Conservation (phyloP, 2,329 filamentous ascomycete genomes). For the Aspergillus puulaauensis region DNA sequence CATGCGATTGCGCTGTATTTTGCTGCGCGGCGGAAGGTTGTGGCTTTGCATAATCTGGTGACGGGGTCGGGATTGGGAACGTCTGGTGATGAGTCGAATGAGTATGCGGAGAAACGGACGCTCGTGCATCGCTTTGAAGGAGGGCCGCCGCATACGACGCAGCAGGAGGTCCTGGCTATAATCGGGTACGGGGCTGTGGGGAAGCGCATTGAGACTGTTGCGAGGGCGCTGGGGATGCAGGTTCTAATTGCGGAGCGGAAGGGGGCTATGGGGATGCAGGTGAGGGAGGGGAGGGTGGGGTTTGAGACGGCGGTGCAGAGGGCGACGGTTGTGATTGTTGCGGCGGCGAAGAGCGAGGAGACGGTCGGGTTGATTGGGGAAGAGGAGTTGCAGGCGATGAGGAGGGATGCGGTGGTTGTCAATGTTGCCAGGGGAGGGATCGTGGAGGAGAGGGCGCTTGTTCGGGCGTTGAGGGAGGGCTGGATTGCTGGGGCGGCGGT, state of each 20-base stretch:
- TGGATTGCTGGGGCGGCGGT: constrained; percentile 49
- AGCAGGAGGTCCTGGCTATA: constrained; percentile 24
- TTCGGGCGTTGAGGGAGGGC: constrained; percentile 43
- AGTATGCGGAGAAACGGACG: constrained; percentile 37
- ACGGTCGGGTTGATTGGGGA: constrained; percentile 33
- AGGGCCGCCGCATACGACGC: constrained; percentile 2
- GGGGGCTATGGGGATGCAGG: constrained; percentile 25
- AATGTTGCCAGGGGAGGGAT: constrained; percentile 53
- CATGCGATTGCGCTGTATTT: constrained; percentile 54
- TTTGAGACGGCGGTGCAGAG: constrained; percentile 32
- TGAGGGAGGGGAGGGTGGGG: constrained; percentile 15
- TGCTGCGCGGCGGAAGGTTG: constrained; percentile 45
- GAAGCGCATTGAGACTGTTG: constrained; percentile 28
- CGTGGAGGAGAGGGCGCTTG: constrained; percentile 50
- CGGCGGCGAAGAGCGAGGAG: constrained; percentile 27
- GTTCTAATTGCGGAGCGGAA: constrained; percentile 50
- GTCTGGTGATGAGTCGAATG: constrained; percentile 12
- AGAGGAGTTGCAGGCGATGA: constrained; percentile 44
- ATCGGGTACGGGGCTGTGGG: constrained; percentile 52
- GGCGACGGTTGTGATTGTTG: constrained; percentile 31
- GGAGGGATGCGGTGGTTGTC: constrained; percentile 42
- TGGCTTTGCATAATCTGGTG: constrained; percentile 32
- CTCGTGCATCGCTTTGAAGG: constrained; percentile 46
- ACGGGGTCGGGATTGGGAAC: background rate
- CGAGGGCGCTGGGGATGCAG: constrained; percentile 47